Percentiles rank a stretch among this genome's conserved stretches.
Evolutionary conservation across 108 stramenopile genomes (phyloP).

Genomic region (Skeletonema tropicum): DNA sequence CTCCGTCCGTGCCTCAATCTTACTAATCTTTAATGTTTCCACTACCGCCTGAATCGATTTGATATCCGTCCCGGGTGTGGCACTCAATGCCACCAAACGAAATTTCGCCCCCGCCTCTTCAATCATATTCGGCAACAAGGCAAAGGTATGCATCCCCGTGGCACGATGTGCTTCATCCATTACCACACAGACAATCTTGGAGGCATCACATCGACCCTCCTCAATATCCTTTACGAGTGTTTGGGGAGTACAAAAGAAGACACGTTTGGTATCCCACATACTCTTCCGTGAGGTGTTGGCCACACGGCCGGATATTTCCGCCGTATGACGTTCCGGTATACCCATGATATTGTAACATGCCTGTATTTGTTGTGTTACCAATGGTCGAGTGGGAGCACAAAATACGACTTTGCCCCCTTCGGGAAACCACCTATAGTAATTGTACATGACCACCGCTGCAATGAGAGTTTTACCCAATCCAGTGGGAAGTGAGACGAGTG

Average conservation of each 20-base stretch:
- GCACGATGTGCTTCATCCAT: constrained; percentile 98
- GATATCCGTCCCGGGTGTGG: constrained; percentile 94
- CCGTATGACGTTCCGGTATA: constrained; percentile 78
- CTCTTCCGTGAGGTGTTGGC: constrained; percentile 41
- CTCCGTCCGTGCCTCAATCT: constrained; percentile 87
- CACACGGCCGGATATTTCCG: constrained; percentile 68
- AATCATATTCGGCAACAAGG: constrained; percentile 64
- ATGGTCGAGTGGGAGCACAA: constrained; percentile 93
- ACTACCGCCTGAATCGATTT: constrained; percentile 86
- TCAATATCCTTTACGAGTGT: constrained; percentile 92
- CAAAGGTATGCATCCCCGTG: constrained; percentile 88
- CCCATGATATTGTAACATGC: constrained; percentile 82
- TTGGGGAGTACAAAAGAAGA: constrained; percentile 98
- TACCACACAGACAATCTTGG: constrained; percentile 86
- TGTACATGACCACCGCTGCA: constrained; percentile 98
- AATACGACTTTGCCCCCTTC: constrained; percentile 74
- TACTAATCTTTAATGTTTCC: constrained; percentile 60
- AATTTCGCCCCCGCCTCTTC: constrained; percentile 62
- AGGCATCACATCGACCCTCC: constrained; percentile 50
- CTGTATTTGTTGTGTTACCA: constrained; percentile 95
- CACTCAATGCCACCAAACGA: constrained; percentile 88
- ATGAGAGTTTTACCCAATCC: constrained; percentile 99
- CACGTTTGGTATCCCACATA: constrained; percentile 75
- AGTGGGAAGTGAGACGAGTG: constrained; percentile 95
- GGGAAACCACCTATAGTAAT: constrained; percentile 92